Evolutionary conservation across 1,139 yeast species (phyloP).

Genomic region (Taiozyma sp.): DNA sequence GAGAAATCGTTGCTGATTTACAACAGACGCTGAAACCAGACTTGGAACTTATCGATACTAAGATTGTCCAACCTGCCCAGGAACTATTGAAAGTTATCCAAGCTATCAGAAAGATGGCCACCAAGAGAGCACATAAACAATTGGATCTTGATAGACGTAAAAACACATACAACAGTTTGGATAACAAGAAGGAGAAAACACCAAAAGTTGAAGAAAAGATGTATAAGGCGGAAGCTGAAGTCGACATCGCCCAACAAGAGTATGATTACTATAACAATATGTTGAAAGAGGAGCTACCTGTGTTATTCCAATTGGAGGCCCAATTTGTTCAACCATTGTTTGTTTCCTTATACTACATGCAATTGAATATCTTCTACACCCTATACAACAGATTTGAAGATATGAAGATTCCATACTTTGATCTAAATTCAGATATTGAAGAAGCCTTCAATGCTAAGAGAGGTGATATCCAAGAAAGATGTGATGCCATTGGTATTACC

Average conservation of each 20-base stretch:
- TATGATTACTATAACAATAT: conserved; percentile 93
- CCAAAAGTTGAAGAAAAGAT: conserved; percentile 87
- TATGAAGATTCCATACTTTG: conserved; percentile 95
- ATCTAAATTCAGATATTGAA: conserved; percentile 73
- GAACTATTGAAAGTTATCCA: conserved; percentile 81
- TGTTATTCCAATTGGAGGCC: conserved; percentile 80
- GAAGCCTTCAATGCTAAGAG: conserved; percentile 77
- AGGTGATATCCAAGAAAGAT: conserved; percentile 85
- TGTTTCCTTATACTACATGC: conserved; percentile 95
- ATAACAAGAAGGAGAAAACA: conserved; percentile 76
- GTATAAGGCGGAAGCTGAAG: conserved; percentile 85
- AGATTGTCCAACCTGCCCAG: conserved; percentile 89
- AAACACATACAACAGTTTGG: conserved; percentile 63
- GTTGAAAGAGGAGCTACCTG: conserved; percentile 86
- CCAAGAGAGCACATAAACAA: conserved; percentile 93
- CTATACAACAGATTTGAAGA: conserved; percentile 89
- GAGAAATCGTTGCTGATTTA: conserved; percentile 81
- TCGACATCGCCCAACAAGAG: conserved; percentile 90
- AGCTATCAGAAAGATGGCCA: conserved; percentile 85
- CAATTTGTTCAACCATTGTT: conserved; percentile 91
- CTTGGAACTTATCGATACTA: conserved; percentile 83
- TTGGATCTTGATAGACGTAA: conserved; percentile 88
- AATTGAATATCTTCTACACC: conserved; percentile 91
- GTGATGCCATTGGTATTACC: conserved; percentile 83
- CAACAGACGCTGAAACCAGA: conserved; percentile 89